phyloP scores from a whole-genome alignment of 371 early-diverging fungal genomes.

The Mucor mucedo region DNA sequence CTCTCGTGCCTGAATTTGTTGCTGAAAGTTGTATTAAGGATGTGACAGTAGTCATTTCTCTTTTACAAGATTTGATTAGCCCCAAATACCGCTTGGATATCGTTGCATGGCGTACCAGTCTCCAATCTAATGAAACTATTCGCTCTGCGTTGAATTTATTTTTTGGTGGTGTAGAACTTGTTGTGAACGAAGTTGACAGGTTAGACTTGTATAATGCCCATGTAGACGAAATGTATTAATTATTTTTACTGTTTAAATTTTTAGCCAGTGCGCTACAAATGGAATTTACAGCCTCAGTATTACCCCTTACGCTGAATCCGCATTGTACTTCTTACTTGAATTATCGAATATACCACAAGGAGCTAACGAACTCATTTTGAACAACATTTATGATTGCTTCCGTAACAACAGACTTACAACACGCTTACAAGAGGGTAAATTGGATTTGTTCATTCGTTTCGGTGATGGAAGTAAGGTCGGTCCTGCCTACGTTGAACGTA shows the following conservation, averaged over 20 bases:
- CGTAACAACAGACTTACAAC: constrained; percentile 41
- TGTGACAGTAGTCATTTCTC: constrained; percentile 37
- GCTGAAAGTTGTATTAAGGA: constrained; percentile 43
- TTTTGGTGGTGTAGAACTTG: constrained; percentile 36
- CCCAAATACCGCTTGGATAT: constrained; percentile 28
- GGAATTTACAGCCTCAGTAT: constrained; percentile 30
- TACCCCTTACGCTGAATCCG: constrained; percentile 50
- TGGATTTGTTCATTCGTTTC: constrained; percentile 47
- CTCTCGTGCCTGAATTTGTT: constrained; percentile 14
- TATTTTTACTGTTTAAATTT: not conserved
- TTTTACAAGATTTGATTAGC: constrained; percentile 41
- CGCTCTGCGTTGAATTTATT: constrained; percentile 31
- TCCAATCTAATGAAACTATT: constrained; percentile 33
- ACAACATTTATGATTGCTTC: constrained; percentile 36
- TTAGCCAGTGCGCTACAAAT: constrained; percentile 30
- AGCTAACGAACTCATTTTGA: constrained; percentile 32
- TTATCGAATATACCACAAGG: constrained; percentile 41
- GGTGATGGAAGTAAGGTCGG: constrained; percentile 21
- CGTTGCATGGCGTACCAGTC: constrained; percentile 32
- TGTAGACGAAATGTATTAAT: not conserved
- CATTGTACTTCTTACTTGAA: constrained; percentile 41
- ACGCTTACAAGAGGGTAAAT: constrained; percentile 30
- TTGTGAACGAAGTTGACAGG: constrained; percentile 46
- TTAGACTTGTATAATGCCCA: constrained; percentile 10
- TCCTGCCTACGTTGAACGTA: constrained; percentile 27